Conservation (phyloP, 2,329 filamentous ascomycete genomes). For the Fusarium coicis region DNA sequence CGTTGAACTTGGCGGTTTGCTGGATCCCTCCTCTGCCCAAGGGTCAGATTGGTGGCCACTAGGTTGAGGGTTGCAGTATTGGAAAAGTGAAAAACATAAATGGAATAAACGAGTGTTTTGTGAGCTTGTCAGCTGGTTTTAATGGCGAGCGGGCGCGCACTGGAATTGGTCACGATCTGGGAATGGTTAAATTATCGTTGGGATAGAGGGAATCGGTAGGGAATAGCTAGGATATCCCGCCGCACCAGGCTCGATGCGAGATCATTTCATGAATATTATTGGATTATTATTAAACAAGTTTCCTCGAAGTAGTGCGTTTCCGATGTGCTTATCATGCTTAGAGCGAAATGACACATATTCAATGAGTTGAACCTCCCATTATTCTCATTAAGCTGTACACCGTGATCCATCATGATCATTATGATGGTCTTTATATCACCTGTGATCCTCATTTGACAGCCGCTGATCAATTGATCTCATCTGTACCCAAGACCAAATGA, state of each 20-base stretch:
- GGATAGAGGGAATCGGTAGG: neutral
- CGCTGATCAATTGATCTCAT: neutral
- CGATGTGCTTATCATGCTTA: neutral
- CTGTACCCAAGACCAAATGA: conserved; percentile 13
- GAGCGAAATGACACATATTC: neutral
- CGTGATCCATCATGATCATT: neutral
- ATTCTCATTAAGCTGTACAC: neutral
- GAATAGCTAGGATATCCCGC: conserved; percentile 20
- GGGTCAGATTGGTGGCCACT: conserved; percentile 51
- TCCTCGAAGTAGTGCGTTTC: neutral
- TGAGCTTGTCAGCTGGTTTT: conserved; percentile 1
- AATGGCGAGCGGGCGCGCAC: conserved; percentile 3
- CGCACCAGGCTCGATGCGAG: conserved; percentile 1
- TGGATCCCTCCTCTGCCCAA: conserved; percentile 67
- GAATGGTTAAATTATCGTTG: neutral
- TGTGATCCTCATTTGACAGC: neutral
- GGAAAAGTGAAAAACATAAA: neutral
- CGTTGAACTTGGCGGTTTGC: conserved; percentile 71
- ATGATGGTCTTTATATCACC: neutral
- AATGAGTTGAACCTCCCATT: neutral
- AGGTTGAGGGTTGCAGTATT: neutral
- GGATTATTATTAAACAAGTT: neutral
- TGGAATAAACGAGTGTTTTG: neutral
- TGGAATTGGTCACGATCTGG: neutral
- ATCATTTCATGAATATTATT: conserved; percentile 3